Percentiles rank a stretch among this genome's conserved stretches.
phyloP scores from a whole-genome alignment of 805 yeast species.

The Metschnikowia gelsemii region DNA sequence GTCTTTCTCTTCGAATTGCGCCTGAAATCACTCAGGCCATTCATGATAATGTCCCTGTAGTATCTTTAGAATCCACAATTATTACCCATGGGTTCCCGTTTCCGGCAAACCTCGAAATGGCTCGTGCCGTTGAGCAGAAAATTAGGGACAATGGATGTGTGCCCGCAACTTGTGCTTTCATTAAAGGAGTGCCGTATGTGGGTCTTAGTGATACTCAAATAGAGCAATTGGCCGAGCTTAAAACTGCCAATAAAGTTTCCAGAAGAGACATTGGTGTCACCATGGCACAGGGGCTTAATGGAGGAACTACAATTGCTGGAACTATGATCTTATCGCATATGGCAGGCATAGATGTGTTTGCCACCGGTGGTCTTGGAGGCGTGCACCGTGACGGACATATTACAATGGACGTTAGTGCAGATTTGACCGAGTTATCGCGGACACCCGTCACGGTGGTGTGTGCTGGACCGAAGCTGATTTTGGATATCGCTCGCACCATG shows the following conservation, averaged over 20 bases:
- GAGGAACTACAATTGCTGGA: slow-evolving; percentile 89
- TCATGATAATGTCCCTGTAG: slow-evolving; percentile 57
- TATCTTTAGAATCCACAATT: slow-evolving; percentile 83
- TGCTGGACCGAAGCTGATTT: slow-evolving; percentile 84
- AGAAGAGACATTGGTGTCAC: slow-evolving; percentile 76
- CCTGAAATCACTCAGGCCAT: slow-evolving; percentile 68
- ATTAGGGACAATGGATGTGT: slow-evolving; percentile 63
- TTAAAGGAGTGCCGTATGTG: slow-evolving; percentile 68
- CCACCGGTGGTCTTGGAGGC: slow-evolving; percentile 94
- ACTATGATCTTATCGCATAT: slow-evolving; percentile 77
- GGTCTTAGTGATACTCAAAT: slow-evolving; percentile 57
- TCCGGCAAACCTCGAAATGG: slow-evolving; percentile 76
- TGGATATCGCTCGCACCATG: slow-evolving; percentile 77
- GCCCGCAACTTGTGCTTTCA: slow-evolving; percentile 84
- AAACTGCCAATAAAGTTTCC: slow-evolving; percentile 59
- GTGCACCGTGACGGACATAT: slow-evolving; percentile 76
- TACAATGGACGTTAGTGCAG: slow-evolving; percentile 83
- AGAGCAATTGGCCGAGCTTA: slow-evolving; percentile 46
- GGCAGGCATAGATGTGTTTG: slow-evolving; percentile 82
- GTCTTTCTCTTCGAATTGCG: slow-evolving; percentile 26
- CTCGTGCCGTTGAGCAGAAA: slow-evolving; percentile 58
- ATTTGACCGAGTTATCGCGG: slow-evolving; percentile 76
- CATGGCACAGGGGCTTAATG: slow-evolving; percentile 60
- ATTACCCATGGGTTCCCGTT: slow-evolving; percentile 87
- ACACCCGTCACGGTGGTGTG: slow-evolving; percentile 91